These are phyloP conservation scores for Termitomyces sp. DNA, from an alignment of 768 basidiomycete species.

Conservation along the genomic window DNA sequence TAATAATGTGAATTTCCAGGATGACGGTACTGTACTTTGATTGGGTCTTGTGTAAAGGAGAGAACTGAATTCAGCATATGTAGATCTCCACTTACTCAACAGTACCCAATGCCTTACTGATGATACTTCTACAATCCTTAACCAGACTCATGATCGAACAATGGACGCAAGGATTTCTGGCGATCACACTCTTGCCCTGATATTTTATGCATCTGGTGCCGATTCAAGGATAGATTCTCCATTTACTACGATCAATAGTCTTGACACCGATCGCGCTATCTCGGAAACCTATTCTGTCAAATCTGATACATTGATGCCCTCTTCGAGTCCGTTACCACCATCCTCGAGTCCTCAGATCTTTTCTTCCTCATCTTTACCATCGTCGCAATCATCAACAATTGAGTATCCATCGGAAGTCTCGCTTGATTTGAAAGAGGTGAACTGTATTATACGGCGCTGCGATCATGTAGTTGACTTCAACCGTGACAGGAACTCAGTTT, in stretches of 20 bases:
- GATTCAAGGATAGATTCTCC: background rate
- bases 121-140: background rate
- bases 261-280: background rate
- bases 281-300: background rate
- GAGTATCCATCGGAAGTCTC: background rate
- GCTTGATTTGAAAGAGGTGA: slow-evolving; percentile 1
- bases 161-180: background rate
- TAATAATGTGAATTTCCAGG: background rate
- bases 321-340: slow-evolving; percentile 24
- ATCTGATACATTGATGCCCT: background rate
- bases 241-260: background rate
- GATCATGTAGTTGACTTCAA: background rate
- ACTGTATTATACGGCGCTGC: background rate
- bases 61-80: background rate
- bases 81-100: background rate
- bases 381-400: slow-evolving; percentile 20
- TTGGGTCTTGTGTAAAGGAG: background rate
- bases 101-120: background rate
- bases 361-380: slow-evolving; percentile 34
- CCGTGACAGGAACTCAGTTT: background rate
- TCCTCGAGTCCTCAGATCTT: slow-evolving; percentile 46
- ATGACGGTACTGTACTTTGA: background rate
- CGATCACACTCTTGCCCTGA: background rate
- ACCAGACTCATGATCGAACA: background rate
- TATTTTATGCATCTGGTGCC: background rate